A percentile compares a stretch with the other conserved stretches of the same genome.
phyloP scores from a whole-genome alignment of 1,284 basidiomycete species.

The Leccinum fuscescens region DNA sequence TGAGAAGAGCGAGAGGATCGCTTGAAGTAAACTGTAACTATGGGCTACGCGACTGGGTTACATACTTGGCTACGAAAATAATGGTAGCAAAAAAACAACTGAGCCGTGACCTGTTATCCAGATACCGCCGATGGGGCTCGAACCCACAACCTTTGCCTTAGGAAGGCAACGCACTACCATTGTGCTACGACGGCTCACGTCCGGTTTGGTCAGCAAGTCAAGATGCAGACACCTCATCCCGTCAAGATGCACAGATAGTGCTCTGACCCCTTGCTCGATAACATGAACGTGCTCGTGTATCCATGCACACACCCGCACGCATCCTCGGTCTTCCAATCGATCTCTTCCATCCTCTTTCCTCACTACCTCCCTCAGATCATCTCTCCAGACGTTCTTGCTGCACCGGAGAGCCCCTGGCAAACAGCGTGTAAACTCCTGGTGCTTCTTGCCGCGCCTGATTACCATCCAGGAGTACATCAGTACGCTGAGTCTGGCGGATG shows the following conservation, averaged over 20 bases:
- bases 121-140: constrained; percentile 39
- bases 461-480: constrained; percentile 50
- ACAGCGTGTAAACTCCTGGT: constrained; percentile 74
- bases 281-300: constrained; percentile 82
- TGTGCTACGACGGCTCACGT: constrained; percentile 38
- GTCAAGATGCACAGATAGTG: background rate
- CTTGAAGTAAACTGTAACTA: too few relatives aligned
- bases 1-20: background rate
- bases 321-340: constrained; percentile 44
- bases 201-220: fast-evolving
- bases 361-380: constrained; percentile 79
- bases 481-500: constrained; percentile 72
- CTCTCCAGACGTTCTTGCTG: constrained; percentile 51
- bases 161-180: constrained; percentile 42
- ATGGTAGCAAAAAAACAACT: background rate
- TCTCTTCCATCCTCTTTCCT: constrained; percentile 60
- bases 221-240: background rate
- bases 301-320: constrained; percentile 66
- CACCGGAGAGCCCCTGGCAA: constrained; percentile 68
- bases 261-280: background rate
- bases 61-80: too few relatives aligned
- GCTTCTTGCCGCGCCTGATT: constrained; percentile 58
- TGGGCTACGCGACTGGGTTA: too few relatives aligned
- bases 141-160: constrained; percentile 42
- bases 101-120: constrained; percentile 29